Base-by-base conservation (phyloP, 495 filamentous ascomycete genomes). In the Chaetomium cochliodes region DNA sequence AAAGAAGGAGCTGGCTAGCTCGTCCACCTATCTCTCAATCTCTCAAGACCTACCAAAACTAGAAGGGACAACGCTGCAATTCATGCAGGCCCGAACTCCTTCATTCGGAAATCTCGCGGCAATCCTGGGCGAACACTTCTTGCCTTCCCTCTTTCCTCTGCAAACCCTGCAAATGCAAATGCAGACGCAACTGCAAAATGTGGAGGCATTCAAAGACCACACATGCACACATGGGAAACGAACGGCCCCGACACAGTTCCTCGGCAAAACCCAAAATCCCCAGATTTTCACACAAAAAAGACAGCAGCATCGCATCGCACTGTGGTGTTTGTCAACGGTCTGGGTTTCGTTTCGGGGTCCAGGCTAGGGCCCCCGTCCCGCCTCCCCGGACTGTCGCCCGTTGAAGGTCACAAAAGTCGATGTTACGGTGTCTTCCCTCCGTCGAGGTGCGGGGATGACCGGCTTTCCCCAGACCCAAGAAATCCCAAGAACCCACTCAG, bases 381-480 rank as follows among this genome's bases (percentile, higher is more conserved):
- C 63, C 53, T 60, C 63, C 63, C 63, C 63, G 63, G 57, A 0
- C 49, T 46, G 13, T 53, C 18, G 47, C 49, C 8, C 55, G 37
- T 54, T 25, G 9, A 28, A 28, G 2, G 18, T 18, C 58, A 18
- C 22, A 7, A 23, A 30, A 30, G 8, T 22, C 41, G 13, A 63
- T 63, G 60, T 7, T 41, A 64, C 53, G 30, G 52, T 64, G 30
- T 41, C 41, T 49, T 49, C 59, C 59, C 44, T 63, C 61, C 53
- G 53, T 60, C 23, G 55, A 28, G 53, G 5, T 65, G 63, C 63
- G 63, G 63, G 57, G 63, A 65, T 20, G 57, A 65, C 56, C 49
- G 63, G 57, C 63, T 57, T 65, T 60, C 63, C 63, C 63, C 63
- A 65, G 63, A 65, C 56, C 63, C 63, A 49, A 60, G 8, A 39